phyloP scores from a whole-genome alignment of 345 rosid species.

The Syzygium grande region DNA sequence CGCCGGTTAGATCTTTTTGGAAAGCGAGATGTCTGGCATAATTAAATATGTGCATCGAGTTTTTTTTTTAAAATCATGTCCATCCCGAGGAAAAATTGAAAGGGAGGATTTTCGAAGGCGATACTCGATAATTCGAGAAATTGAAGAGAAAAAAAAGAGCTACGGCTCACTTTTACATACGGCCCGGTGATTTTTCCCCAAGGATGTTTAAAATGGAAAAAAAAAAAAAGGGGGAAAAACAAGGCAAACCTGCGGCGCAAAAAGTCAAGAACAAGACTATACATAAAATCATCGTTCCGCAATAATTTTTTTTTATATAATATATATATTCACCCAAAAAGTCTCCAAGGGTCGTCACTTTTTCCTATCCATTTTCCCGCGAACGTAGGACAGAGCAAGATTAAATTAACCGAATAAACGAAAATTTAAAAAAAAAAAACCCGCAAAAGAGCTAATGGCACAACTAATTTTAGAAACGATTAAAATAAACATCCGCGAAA shows the following conservation, averaged over 20 bases:
- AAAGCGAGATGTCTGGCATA: not conserved
- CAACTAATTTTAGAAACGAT: not conserved
- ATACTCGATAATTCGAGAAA: not conserved
- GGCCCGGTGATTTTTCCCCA: not conserved
- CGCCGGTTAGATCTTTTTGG: not conserved
- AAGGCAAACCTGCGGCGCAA: not conserved
- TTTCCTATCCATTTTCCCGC: not conserved
- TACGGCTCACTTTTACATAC: too few relatives aligned
- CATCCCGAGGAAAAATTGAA: not conserved
- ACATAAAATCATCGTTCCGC: not conserved
- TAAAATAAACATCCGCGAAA: not conserved
- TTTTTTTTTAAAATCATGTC: too few relatives aligned
- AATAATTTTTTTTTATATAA: not conserved
- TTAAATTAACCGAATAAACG: not conserved
- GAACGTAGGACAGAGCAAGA: not conserved
- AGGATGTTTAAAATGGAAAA: not conserved
- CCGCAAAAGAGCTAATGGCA: not conserved
- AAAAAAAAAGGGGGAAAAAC: too few relatives aligned
- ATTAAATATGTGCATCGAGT: not conserved
- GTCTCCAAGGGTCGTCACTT: not conserved
- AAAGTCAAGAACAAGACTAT: too few relatives aligned
- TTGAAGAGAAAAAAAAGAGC: accelerated
- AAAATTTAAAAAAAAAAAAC: not conserved
- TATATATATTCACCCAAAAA: not conserved
- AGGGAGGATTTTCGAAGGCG: not conserved